Evolutionary conservation across 768 basidiomycete genomes (phyloP).

Genomic region (Boletales sp.): DNA sequence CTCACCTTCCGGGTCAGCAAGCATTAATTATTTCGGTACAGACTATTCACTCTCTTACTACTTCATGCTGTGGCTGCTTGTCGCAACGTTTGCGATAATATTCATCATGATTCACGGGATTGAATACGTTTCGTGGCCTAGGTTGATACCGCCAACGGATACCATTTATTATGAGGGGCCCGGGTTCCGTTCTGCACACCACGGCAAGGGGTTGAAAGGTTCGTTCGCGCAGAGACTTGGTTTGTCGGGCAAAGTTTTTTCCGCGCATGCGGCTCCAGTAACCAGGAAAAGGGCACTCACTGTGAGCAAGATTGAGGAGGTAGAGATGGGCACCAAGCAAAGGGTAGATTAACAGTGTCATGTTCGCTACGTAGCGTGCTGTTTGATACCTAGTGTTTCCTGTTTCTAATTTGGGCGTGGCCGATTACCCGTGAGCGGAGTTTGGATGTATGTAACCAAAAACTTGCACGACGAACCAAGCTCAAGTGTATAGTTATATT

Average conservation of each 20-base stretch:
- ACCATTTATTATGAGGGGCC: slow-evolving; percentile 86
- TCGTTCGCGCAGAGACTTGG: slow-evolving; percentile 32
- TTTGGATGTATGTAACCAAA: slow-evolving; percentile 24
- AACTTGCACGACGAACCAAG: not conserved
- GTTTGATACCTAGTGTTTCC: not conserved
- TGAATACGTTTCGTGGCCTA: slow-evolving; percentile 94
- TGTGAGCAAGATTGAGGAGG: slow-evolving; percentile 52
- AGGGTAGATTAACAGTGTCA: slow-evolving; percentile 53
- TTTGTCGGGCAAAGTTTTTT: slow-evolving; percentile 37
- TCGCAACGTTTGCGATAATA: slow-evolving; percentile 56
- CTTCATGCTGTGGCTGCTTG: slow-evolving; percentile 72
- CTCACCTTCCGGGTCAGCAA: not conserved
- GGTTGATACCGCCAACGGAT: slow-evolving; percentile 73
- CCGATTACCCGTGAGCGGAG: slow-evolving; percentile 24
- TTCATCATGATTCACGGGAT: slow-evolving; percentile 87
- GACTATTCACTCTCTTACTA: slow-evolving; percentile 86
- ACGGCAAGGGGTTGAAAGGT: slow-evolving; percentile 69
- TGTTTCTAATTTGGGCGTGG: slow-evolving; percentile 9
- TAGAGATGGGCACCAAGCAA: slow-evolving; percentile 82
- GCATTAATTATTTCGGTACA: slow-evolving; percentile 28
- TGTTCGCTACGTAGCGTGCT: not conserved
- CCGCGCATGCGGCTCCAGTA: slow-evolving; percentile 34
- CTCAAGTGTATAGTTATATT: not conserved
- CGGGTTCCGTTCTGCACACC: slow-evolving; percentile 72
- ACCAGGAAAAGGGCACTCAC: slow-evolving; percentile 35